Base-by-base conservation (phyloP, 1,284 basidiomycete species). In the Gymnopus androsaceus region DNA sequence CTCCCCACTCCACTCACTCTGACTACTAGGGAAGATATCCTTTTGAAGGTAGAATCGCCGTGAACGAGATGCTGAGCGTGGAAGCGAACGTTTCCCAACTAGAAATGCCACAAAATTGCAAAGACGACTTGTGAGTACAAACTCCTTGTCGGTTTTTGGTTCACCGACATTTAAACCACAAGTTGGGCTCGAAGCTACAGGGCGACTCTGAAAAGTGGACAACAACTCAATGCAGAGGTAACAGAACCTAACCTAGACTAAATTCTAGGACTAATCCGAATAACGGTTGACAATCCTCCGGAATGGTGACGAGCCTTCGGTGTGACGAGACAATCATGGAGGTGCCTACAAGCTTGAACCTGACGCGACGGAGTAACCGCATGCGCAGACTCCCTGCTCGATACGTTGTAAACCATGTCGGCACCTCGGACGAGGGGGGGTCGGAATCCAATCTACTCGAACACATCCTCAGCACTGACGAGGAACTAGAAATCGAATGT, bases 401-500 rank as follows among this genome's bases (percentile, higher is more conserved):
- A 40, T 40, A 40, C 17, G n/a, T 11, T 6, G 17, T 40, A 14
- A 40, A 40, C n/a, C 37, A 40, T 6, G 11, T 40, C 11, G 37
- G 37, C 9, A 7, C 37, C 17, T 40, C 37, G 17, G 37, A 40
- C 6, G 17, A 40, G 37, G 37, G 17, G 37, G 37, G 37, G 37
- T n/a, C n/a, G n/a, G n/a, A 17, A 5, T 38, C 37, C 7, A n/a
- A 38, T 17, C 5, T 38, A 5, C 37, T 38, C 11, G 5, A 38
- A 38, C n/a, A n/a, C n/a, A 23, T 44, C 41, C 41, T 44, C 19
- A 8, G 23, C 8, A 21, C 41, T 19, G 21, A 55, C n/a, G 57
- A 58, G 27, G 27, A 48, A 34, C 33, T 34, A n/a, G 54, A 55
- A 28, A 27, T 58, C 4, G 53, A 55, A 23, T 44, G 52, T 25